Percentiles rank a stretch among this genome's conserved stretches.
Evolutionary conservation across 2,329 filamentous ascomycete species (phyloP).

Genomic region (Eutypa lata): DNA sequence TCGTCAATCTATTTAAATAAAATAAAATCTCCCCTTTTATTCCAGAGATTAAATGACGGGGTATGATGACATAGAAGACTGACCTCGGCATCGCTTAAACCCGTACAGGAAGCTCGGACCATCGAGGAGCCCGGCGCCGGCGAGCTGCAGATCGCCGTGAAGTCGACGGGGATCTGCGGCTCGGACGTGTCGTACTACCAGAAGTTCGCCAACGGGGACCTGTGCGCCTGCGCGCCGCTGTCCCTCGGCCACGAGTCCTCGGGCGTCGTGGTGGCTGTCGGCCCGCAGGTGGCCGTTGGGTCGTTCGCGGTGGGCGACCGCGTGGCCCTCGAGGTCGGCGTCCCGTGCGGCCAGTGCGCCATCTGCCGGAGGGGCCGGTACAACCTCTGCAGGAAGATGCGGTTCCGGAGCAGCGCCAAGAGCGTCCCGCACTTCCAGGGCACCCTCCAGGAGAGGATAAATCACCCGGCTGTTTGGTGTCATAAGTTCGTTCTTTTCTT

Average conservation of each 20-base stretch:
- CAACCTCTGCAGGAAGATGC: slow-evolving; percentile 60
- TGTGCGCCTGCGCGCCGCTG: slow-evolving; percentile 63
- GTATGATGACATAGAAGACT: no score
- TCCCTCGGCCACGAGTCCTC: slow-evolving; percentile 64
- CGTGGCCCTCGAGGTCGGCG: slow-evolving; percentile 42
- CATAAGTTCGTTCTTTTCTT: slow-evolving; percentile 54
- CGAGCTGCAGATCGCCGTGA: slow-evolving; percentile 64
- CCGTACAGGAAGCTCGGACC: slow-evolving; percentile 44
- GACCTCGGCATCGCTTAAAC: no score
- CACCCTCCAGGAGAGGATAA: slow-evolving; percentile 60
- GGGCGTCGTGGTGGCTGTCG: slow-evolving; percentile 54
- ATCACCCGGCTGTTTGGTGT: slow-evolving; percentile 60
- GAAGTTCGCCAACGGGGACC: slow-evolving; percentile 68
- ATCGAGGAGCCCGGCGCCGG: slow-evolving; percentile 45
- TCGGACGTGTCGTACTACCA: slow-evolving; percentile 71
- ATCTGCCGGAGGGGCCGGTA: slow-evolving; percentile 51
- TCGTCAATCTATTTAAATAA: not conserved
- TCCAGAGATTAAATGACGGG: no score
- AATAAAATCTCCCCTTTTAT: not conserved
- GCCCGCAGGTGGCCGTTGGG: slow-evolving; percentile 44
- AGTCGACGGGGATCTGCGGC: slow-evolving; percentile 66
- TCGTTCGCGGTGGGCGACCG: slow-evolving; percentile 53
- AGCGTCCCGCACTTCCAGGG: slow-evolving; percentile 62
- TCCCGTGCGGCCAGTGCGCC: slow-evolving; percentile 34
- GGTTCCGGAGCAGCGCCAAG: slow-evolving; percentile 61